These are phyloP conservation scores for Aspergillus haitiensis DNA, from an alignment of 495 filamentous ascomycete species.

Conservation along the genomic window DNA sequence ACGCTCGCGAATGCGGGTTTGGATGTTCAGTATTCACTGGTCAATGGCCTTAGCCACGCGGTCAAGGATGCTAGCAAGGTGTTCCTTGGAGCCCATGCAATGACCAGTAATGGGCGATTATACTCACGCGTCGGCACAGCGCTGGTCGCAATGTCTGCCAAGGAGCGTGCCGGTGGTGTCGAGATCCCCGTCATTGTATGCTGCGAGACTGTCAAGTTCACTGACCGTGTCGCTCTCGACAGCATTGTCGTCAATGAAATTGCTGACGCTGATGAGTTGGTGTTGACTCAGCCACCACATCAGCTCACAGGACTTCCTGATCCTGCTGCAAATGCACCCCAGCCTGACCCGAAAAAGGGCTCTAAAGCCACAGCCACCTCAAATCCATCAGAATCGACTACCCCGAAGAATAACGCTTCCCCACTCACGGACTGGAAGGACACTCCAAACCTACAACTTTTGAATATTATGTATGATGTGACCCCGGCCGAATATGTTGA, in stretches of 20 bases:
- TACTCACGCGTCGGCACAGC: constrained; percentile 88
- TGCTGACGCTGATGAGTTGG: constrained; percentile 65
- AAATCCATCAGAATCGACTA: constrained; percentile 29
- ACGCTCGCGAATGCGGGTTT: constrained; percentile 67
- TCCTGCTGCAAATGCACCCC: constrained; percentile 26
- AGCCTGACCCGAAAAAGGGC: constrained; percentile 38
- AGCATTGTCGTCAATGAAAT: constrained; percentile 93
- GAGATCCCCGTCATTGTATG: constrained; percentile 82
- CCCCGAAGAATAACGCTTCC: constrained; percentile 26
- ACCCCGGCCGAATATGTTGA: constrained; percentile 87
- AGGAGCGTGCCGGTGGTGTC: constrained; percentile 56
- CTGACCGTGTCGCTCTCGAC: constrained; percentile 84
- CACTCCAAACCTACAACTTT: constrained; percentile 63
- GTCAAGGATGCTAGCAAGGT: constrained; percentile 76
- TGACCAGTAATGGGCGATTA: constrained; percentile 86
- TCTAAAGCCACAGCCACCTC: constrained; percentile 32
- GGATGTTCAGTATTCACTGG: constrained; percentile 74
- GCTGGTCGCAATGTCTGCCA: constrained; percentile 82
- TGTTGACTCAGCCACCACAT: constrained; percentile 33
- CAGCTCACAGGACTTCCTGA: constrained; percentile 43
- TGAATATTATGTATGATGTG: constrained; percentile 90
- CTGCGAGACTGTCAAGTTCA: constrained; percentile 95
- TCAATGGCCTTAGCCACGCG: constrained; percentile 70
- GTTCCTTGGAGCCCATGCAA: constrained; percentile 82
- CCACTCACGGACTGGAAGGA: constrained; percentile 60